Evolutionary conservation across 2,329 filamentous ascomycete genomes (phyloP), one percentile per base, ranked within the genome.

Genomic region (Helicocarpus griseus): DNA sequence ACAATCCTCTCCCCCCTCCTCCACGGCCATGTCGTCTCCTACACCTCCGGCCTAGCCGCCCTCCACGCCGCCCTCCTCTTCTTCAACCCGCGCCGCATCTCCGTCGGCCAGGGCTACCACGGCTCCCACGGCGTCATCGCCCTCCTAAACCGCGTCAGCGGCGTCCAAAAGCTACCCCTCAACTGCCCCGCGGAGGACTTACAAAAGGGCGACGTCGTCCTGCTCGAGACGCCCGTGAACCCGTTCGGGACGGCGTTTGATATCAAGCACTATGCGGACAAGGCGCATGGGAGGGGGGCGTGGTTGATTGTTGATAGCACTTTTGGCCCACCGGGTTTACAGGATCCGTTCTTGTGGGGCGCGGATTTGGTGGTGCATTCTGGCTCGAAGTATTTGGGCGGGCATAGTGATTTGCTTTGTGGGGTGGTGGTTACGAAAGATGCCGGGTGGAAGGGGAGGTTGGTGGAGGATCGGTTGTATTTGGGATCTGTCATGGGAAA

Each of bases 301-400:
- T 80, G 80, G 52, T 74, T 97, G 45, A 85, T 85, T 11, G 86
- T 97, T 1, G 93, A 98, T 69, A 83, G 87, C 2, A 98, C 93
- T 0, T 96, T 98, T 69, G 93, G 83, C 2, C 93, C 93, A 38
- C 93, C 93, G 29, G 87, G 88, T 26, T 73, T 98, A 53, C 85
- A 89, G 65, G 87, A 96, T 61, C 90, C 93, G 0, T 93, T 97
- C 61, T 64, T 68, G 26, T 85, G 79, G 66, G 91, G 89, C 44
- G 89, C 86, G 26, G 91, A 97, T 69, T 70, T 90, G 1, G 80
- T 95, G 31, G 86, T 97, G 87, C 93, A 98, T 70, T 86, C 80
- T 48, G 93, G 89, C 3, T 95, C 90, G 17, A 98, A 97, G 76
- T 98, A 97, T 70, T 81, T 98, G 58, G 93, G 93, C 19, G 93